These are phyloP conservation scores for Lentinus brumalis DNA, from an alignment of 768 basidiomycete species.

Conservation along the genomic window DNA sequence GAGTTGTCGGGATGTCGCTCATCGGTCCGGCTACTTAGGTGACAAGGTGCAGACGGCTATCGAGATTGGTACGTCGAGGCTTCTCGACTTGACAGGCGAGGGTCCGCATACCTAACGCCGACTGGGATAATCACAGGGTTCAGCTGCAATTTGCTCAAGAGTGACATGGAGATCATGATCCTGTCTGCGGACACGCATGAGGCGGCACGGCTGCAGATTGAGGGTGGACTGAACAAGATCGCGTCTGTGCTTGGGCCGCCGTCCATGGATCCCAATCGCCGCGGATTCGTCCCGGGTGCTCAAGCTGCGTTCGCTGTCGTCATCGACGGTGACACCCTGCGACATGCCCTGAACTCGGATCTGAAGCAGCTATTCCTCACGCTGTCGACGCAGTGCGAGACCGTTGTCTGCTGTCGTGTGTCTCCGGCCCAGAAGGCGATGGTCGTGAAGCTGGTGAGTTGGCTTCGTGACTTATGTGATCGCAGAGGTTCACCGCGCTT, in stretches of 20 bases:
- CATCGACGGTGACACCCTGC: constrained; percentile 92
- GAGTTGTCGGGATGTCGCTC: constrained; percentile 6
- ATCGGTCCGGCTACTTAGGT: constrained; percentile 43
- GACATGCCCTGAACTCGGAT: constrained; percentile 73
- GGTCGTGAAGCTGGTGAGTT: constrained; percentile 83
- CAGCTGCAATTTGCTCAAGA: constrained; percentile 92
- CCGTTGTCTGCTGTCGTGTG: constrained; percentile 97
- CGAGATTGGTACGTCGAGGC: constrained; percentile 67
- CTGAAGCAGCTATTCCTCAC: constrained; percentile 88
- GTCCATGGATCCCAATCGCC: constrained; percentile 55
- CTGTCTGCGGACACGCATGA: constrained; percentile 81
- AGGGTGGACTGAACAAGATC: constrained; percentile 93
- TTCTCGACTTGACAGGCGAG: background rate
- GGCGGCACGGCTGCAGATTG: constrained; percentile 81
- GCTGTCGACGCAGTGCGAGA: constrained; percentile 94
- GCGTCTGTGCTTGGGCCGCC: constrained; percentile 83
- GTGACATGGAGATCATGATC: constrained; percentile 97
- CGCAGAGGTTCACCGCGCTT: background rate
- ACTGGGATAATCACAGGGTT: constrained; percentile 48
- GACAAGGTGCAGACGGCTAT: constrained; percentile 99
- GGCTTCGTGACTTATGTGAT: constrained; percentile 5
- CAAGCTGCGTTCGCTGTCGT: constrained; percentile 88
- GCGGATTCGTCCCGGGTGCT: constrained; percentile 66
- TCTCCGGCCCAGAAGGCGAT: constrained; percentile 98
- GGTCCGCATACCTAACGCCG: background rate